These are phyloP conservation scores for Tricladium varicosporioides DNA, from an alignment of 2,329 filamentous ascomycete genomes.

Conservation along the genomic window DNA sequence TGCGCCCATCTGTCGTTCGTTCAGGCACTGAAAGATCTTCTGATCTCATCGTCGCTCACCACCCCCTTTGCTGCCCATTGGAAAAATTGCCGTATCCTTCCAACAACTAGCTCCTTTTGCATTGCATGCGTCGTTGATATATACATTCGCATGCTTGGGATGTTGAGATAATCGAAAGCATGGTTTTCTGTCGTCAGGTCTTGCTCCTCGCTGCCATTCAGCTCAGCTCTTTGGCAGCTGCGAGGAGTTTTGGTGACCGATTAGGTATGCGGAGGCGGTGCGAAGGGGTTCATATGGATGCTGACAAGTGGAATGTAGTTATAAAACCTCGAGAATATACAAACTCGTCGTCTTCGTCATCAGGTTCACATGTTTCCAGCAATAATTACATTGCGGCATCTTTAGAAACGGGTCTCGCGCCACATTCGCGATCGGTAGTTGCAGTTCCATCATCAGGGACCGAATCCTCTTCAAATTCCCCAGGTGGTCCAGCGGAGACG, in stretches of 20 bases:
- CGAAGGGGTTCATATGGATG: no score
- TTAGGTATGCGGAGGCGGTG: slow-evolving; percentile 8
- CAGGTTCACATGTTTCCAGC: no score
- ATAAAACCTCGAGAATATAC: no score
- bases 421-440: no score
- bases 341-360: no score
- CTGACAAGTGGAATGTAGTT: no score
- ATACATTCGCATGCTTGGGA: slow-evolving; percentile 5
- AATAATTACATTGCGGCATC: no score
- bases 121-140: slow-evolving; percentile 10
- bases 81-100: slow-evolving; percentile 9
- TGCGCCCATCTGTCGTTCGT: slow-evolving; percentile 4
- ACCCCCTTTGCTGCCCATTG: slow-evolving; percentile 1
- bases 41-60: background rate
- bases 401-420: no score
- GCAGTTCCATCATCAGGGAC: no score
- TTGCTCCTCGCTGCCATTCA: slow-evolving; percentile 17
- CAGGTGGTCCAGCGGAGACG: no score
- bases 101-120: slow-evolving; percentile 10
- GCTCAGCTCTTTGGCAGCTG: slow-evolving; percentile 10
- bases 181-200: slow-evolving; percentile 14
- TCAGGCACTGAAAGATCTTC: slow-evolving; percentile 4
- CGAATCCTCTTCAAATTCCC: no score
- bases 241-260: background rate
- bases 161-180: slow-evolving; percentile 14